Evolutionary conservation across 306 rosid genomes (phyloP).

Genomic region (Pyrus communis): DNA sequence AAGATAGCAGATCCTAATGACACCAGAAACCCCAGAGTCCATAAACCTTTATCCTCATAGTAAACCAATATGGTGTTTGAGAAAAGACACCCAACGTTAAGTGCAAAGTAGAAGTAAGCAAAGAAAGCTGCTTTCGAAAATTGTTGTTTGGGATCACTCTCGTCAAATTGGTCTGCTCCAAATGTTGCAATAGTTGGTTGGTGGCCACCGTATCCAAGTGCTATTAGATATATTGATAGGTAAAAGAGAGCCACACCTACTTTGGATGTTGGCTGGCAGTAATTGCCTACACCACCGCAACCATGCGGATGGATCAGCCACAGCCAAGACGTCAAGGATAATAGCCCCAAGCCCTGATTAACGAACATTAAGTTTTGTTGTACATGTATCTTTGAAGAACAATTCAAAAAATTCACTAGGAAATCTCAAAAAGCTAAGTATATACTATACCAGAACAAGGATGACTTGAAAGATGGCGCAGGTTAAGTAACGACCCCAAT

Average conservation of each 20-base stretch:
- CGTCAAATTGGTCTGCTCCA: conserved; percentile 66
- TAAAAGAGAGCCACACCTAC: conserved; percentile 37
- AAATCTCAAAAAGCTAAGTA: neutral
- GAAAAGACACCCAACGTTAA: conserved; percentile 59
- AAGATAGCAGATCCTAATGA: conserved; percentile 47
- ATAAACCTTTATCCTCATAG: conserved; percentile 46
- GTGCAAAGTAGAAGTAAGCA: conserved; percentile 49
- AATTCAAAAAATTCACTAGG: neutral
- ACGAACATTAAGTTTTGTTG: neutral
- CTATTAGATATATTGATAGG: conserved; percentile 52
- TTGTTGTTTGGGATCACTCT: conserved; percentile 34
- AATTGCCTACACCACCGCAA: neutral
- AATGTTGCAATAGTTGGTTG: conserved; percentile 56
- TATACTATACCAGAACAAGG: conserved; percentile 10
- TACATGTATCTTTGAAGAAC: neutral
- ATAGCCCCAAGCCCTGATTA: conserved; percentile 15
- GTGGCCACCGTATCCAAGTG: conserved; percentile 58
- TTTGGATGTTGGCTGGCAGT: conserved; percentile 8
- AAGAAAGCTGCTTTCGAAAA: conserved; percentile 46
- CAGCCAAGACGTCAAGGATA: conserved; percentile 12
- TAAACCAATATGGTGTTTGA: conserved; percentile 62
- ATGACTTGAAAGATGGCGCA: conserved; percentile 24
- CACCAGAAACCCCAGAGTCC: conserved; percentile 49
- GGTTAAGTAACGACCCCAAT: conserved; percentile 31
- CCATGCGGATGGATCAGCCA: conserved; percentile 13